Evolutionary conservation across 2,329 filamentous ascomycete genomes (phyloP).

Genomic region (Alternaria angustiovoidea): DNA sequence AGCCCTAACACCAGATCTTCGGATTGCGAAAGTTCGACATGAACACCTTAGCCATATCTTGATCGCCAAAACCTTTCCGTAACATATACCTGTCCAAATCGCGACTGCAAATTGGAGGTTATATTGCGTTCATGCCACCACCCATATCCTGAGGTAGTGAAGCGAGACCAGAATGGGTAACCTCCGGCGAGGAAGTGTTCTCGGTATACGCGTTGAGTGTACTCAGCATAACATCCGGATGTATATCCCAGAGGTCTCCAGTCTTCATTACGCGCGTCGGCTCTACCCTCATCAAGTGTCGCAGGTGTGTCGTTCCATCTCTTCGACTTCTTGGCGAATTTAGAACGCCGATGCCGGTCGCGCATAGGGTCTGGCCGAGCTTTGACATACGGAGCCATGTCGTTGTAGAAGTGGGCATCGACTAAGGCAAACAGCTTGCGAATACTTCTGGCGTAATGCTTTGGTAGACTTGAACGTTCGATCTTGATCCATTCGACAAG

Average conservation of each 20-base stretch:
- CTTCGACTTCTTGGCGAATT: background rate
- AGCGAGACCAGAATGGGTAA: background rate
- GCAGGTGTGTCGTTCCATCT: constrained; percentile 1
- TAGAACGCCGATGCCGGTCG: background rate
- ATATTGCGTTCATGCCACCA: background rate
- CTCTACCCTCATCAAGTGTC: background rate
- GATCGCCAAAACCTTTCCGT: background rate
- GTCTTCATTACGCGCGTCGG: background rate
- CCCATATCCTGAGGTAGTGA: background rate
- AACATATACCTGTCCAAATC: background rate
- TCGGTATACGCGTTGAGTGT: constrained; percentile 1
- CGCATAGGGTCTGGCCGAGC: background rate
- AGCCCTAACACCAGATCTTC: background rate
- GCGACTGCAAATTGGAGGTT: background rate
- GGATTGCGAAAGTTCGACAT: background rate
- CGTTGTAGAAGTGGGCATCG: background rate
- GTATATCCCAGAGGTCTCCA: background rate
- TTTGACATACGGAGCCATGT: background rate
- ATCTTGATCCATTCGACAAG: constrained; percentile 7
- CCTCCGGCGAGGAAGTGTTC: constrained; percentile 1
- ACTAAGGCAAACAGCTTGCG: background rate
- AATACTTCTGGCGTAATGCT: background rate
- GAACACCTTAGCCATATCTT: background rate
- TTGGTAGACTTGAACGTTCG: background rate
- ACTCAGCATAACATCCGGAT: background rate